A percentile compares a stretch with the other conserved stretches of the same genome.
Evolutionary conservation across 2,329 filamentous ascomycete species (phyloP).

Genomic region (Hymenoscyphus occultus): DNA sequence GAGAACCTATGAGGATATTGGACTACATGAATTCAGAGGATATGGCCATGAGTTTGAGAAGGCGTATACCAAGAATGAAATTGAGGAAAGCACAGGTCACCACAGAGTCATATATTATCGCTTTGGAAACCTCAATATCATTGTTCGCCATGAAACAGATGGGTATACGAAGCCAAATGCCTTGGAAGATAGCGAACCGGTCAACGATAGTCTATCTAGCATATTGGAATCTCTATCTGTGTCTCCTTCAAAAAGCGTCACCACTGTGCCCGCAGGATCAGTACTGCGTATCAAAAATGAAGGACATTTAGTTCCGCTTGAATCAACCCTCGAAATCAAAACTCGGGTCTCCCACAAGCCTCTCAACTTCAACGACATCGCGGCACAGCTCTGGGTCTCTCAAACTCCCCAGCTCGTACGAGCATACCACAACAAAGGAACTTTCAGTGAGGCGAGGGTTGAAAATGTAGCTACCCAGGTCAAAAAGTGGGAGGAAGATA

Average conservation of each 20-base stretch:
- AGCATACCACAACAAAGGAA: conserved; percentile 41
- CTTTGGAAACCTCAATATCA: conserved; percentile 41
- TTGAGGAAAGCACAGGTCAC: conserved; percentile 43
- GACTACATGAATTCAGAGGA: conserved; percentile 40
- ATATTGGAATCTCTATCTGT: conserved; percentile 31
- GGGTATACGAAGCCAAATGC: conserved; percentile 36
- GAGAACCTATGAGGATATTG: conserved; percentile 33
- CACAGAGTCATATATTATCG: conserved; percentile 45
- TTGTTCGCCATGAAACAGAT: conserved; percentile 46
- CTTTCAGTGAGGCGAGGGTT: conserved; percentile 37
- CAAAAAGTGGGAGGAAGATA: conserved; percentile 38
- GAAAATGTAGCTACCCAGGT: conserved; percentile 33
- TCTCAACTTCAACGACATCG: conserved; percentile 38
- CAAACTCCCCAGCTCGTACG: conserved; percentile 48
- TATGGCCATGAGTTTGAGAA: conserved; percentile 46
- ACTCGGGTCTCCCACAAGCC: conserved; percentile 38
- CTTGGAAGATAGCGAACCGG: conserved; percentile 8
- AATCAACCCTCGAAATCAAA: conserved; percentile 46
- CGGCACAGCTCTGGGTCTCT: conserved; percentile 45
- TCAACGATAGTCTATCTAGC: conserved; percentile 26
- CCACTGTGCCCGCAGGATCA: conserved; percentile 21
- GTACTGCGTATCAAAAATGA: conserved; percentile 35
- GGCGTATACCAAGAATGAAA: conserved; percentile 39
- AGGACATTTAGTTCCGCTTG: conserved; percentile 36
- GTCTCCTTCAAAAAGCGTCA: conserved; percentile 15